A percentile compares a stretch with the other conserved stretches of the same genome.
phyloP scores from a whole-genome alignment of 352 stramenopile genomes.

The Lagenidium sp. region DNA sequence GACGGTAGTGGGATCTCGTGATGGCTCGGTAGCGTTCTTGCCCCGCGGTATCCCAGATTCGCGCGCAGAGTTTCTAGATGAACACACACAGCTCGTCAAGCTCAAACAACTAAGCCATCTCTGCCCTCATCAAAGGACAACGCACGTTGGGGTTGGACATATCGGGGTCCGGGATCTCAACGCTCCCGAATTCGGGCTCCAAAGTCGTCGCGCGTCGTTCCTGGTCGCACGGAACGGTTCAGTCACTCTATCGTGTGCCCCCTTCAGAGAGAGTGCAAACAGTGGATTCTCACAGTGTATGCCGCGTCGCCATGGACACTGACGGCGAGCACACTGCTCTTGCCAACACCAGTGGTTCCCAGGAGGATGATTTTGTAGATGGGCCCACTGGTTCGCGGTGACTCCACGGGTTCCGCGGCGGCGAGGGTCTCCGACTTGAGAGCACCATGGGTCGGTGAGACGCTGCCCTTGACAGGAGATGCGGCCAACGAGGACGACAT shows the following conservation, averaged over 20 bases:
- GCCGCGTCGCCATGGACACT: constrained; percentile 42
- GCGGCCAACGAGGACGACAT: background rate
- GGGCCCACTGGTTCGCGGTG: constrained; percentile 1
- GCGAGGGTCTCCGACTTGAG: constrained; percentile 1
- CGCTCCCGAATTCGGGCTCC: constrained; percentile 66
- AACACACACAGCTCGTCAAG: background rate
- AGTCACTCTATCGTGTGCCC: no score
- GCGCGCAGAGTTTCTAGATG: constrained; percentile 49
- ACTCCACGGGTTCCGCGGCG: constrained; percentile 8
- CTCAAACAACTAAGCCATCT: background rate
- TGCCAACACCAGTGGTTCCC: constrained; percentile 67
- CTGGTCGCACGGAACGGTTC: constrained; percentile 13
- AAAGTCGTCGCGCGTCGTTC: constrained; percentile 52
- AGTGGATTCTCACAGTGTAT: constrained; percentile 39
- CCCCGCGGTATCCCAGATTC: constrained; percentile 87
- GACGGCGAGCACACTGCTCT: constrained; percentile 67
- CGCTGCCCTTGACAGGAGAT: constrained; percentile 1
- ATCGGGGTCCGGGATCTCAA: constrained; percentile 50
- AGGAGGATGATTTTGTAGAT: constrained; percentile 78
- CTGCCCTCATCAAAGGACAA: background rate
- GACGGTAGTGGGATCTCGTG: constrained; percentile 76
- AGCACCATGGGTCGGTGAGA: no score
- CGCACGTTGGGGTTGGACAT: constrained; percentile 28
- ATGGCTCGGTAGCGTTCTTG: constrained; percentile 88
- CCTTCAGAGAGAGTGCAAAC: no score